These are phyloP conservation scores for Beauveria medogensis DNA, from an alignment of 2,329 filamentous ascomycete genomes.

Conservation along the genomic window DNA sequence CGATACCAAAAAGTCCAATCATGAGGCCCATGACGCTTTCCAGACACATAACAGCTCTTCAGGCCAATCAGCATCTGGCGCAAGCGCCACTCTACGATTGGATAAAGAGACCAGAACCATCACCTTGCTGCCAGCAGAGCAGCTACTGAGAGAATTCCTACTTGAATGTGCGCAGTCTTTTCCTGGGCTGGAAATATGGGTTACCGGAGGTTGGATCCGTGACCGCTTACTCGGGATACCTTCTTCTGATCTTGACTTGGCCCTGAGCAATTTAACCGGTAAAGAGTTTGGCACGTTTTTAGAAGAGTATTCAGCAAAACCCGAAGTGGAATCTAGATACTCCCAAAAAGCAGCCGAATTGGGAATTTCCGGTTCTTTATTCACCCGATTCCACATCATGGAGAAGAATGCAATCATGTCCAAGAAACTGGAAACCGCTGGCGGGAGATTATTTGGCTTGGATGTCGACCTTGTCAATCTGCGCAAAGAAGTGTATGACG, in stretches of 20 bases:
- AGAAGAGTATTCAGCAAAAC: slow-evolving; percentile 2
- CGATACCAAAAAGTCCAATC: too few relatives aligned
- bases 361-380: slow-evolving; percentile 3
- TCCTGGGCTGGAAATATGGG: slow-evolving; percentile 14
- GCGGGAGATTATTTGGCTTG: slow-evolving; percentile 13
- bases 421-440: slow-evolving; percentile 15
- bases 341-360: slow-evolving; percentile 5
- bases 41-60: too few relatives aligned
- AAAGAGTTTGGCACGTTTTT: slow-evolving; percentile 12
- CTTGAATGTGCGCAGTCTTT: slow-evolving; percentile 12
- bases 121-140: slow-evolving; percentile 11
- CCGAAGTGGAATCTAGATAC: neutral
- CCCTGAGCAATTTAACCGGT: slow-evolving; percentile 13
- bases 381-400: slow-evolving; percentile 11
- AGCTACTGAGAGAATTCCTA: slow-evolving; percentile 12
- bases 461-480: slow-evolving; percentile 16
- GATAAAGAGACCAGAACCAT: neutral
- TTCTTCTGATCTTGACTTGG: slow-evolving; percentile 14
- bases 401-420: slow-evolving; percentile 12
- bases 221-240: slow-evolving; percentile 15
- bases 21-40: too few relatives aligned
- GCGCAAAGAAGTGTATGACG: slow-evolving; percentile 15
- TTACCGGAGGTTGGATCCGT: slow-evolving; percentile 16
- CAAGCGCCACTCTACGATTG: too few relatives aligned
- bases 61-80: too few relatives aligned